Percentiles rank a stretch among this genome's conserved stretches.
These are phyloP conservation scores for Coriaria nepalensis DNA, from an alignment of 306 rosid genomes.

Conservation along the genomic window DNA sequence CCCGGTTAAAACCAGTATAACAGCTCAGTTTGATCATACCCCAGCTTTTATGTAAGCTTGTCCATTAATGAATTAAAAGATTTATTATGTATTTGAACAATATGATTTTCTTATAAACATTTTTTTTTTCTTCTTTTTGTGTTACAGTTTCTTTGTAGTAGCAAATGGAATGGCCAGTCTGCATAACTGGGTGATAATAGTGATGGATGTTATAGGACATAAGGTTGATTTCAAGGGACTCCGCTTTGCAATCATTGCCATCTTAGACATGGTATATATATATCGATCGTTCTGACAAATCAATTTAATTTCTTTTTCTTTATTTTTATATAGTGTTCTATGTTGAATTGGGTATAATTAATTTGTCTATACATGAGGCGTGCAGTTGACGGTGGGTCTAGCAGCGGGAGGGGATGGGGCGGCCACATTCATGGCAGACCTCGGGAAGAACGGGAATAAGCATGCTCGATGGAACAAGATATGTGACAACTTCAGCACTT, in stretches of 20 bases:
- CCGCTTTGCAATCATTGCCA: constrained; percentile 48
- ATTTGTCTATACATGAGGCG: neutral
- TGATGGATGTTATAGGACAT: constrained; percentile 34
- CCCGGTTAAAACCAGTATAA: constrained; percentile 30
- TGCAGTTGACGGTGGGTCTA: constrained; percentile 39
- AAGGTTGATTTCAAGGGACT: constrained; percentile 44
- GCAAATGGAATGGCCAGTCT: constrained; percentile 61
- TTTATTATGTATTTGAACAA: neutral
- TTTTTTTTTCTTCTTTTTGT: neutral
- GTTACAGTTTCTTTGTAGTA: constrained; percentile 67
- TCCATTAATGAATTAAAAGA: neutral
- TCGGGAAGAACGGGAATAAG: constrained; percentile 72
- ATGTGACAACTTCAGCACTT: constrained; percentile 56
- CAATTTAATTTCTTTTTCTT: no score
- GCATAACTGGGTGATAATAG: constrained; percentile 63
- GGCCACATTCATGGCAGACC: constrained; percentile 71
- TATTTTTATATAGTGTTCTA: no score
- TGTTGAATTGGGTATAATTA: neutral
- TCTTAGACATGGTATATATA: constrained; percentile 59
- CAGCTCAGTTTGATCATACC: constrained; percentile 57
- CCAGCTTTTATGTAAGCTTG: constrained; percentile 77
- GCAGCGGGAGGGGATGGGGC: constrained; percentile 73
- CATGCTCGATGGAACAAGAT: constrained; percentile 89
- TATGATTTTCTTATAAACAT: neutral
- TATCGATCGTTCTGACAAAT: no score